Evolutionary conservation across 768 basidiomycete species (phyloP).

Genomic region (Sutorius australiensis): DNA sequence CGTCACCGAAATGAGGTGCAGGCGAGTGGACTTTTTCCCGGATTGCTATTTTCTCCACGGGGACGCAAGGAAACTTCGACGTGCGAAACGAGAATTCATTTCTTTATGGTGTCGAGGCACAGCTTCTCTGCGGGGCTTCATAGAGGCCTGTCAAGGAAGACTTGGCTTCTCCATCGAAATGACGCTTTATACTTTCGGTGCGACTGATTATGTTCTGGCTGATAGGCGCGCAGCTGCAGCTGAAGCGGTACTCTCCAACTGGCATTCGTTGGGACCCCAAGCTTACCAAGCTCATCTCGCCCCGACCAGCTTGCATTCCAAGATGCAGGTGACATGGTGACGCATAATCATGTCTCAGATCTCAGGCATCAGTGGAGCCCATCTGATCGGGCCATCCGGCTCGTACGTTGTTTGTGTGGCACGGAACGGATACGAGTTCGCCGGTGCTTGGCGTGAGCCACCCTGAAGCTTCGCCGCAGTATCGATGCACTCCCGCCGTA

Average conservation of each 20-base stretch:
- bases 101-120: not conserved
- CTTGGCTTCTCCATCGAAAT: not conserved
- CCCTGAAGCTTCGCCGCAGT: not conserved
- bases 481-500: not conserved
- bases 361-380: too few species aligned
- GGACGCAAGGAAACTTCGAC: not conserved
- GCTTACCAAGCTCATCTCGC: not conserved
- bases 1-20: not conserved
- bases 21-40: too few species aligned
- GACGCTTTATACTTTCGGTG: not conserved
- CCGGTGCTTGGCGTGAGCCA: not conserved
- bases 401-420: too few species aligned
- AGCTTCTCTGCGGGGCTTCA: not conserved
- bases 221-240: not conserved
- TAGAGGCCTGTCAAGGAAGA: not conserved
- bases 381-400: too few species aligned
- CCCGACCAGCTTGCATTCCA: too few species aligned
- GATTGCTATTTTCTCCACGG: not conserved
- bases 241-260: not conserved
- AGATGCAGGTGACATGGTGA: not conserved
- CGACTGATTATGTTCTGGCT: not conserved
- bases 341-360: not conserved
- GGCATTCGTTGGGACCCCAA: too few species aligned
- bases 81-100: not conserved
- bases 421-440: not conserved